Conservation (phyloP, 2,329 filamentous ascomycete genomes). For the Triangularia setosa region DNA sequence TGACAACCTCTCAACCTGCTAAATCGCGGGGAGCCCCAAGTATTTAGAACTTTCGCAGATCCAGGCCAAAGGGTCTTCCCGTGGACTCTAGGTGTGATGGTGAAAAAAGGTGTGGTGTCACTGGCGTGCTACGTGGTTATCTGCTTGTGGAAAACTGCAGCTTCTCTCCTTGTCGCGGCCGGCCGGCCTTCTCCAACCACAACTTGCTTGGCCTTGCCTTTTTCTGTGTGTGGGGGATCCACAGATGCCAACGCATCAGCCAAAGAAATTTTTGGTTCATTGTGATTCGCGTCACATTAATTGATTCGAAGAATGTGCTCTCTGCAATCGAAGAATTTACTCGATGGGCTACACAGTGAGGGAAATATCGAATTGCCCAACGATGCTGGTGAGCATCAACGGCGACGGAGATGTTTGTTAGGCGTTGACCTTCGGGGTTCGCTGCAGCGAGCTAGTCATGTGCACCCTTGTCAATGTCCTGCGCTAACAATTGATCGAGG, state of each 20-base stretch:
- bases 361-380: constrained; percentile 8
- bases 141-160: constrained; percentile 29
- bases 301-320: not conserved
- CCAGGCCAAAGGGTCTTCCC: not conserved
- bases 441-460: constrained; percentile 11
- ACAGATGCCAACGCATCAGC: constrained; percentile 13
- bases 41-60: not conserved
- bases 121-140: constrained; percentile 36
- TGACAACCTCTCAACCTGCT: not conserved
- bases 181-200: constrained; percentile 18
- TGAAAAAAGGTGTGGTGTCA: constrained; percentile 17
- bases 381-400: not conserved
- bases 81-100: constrained; percentile 7
- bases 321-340: not conserved
- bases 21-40: not conserved
- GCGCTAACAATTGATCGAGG: constrained; percentile 21
- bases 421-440: constrained; percentile 5
- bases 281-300: not conserved
- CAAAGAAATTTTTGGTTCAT: constrained; percentile 12
- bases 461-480: constrained; percentile 15
- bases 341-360: not conserved
- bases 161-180: constrained; percentile 16
- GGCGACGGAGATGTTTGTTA: constrained; percentile 15
- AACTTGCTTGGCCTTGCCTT: constrained; percentile 16
- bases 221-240: constrained; percentile 16